Evolutionary conservation across 768 basidiomycete species (phyloP).

Genomic region (Termitomyces sp.): DNA sequence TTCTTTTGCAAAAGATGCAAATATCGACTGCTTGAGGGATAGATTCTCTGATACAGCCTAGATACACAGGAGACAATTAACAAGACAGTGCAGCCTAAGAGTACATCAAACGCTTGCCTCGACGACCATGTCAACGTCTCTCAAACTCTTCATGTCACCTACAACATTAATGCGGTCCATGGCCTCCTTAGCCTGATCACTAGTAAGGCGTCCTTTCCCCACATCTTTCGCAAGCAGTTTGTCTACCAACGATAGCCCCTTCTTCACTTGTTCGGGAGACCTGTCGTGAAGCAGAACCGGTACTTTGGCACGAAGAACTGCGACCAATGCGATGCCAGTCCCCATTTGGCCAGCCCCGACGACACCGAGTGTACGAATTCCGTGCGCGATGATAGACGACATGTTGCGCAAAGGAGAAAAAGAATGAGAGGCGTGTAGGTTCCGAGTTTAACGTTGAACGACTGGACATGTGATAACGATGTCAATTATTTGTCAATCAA

Average conservation of each 20-base stretch:
- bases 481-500: neutral
- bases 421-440: constrained; percentile 3
- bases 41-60: constrained; percentile 89
- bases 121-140: constrained; percentile 87
- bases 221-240: constrained; percentile 88
- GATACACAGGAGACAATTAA: neutral
- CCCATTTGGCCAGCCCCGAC: constrained; percentile 90
- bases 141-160: constrained; percentile 51
- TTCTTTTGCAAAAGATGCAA: constrained; percentile 63
- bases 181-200: constrained; percentile 71
- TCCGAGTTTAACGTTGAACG: neutral
- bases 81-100: neutral
- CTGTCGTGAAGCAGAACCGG: constrained; percentile 85
- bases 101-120: constrained; percentile 53
- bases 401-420: constrained; percentile 25
- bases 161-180: constrained; percentile 62
- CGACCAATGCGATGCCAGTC: constrained; percentile 86
- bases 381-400: constrained; percentile 65
- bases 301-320: constrained; percentile 81
- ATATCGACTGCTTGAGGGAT: constrained; percentile 74
- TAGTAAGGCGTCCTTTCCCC: constrained; percentile 70
- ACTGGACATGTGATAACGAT: constrained; percentile 7
- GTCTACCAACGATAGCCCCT: constrained; percentile 73
- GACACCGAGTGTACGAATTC: constrained; percentile 72
- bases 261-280: constrained; percentile 67